Evolutionary conservation across 2,329 filamentous ascomycete genomes (phyloP).

Genomic region (Acephala macrosclerotiorum): DNA sequence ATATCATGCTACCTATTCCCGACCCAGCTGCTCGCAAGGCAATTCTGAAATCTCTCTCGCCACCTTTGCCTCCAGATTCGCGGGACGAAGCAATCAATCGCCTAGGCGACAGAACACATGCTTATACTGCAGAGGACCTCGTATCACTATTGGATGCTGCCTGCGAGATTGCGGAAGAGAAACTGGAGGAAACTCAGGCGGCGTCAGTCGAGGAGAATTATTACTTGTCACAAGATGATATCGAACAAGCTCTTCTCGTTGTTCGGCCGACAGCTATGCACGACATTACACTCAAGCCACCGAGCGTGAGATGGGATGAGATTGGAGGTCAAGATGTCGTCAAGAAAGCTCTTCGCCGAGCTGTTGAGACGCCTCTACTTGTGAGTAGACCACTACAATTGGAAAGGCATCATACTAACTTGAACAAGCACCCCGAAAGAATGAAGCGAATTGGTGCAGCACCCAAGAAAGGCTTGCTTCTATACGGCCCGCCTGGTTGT

Average conservation of each 20-base stretch:
- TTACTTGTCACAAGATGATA: conserved; percentile 55
- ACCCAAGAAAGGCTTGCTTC: conserved; percentile 81
- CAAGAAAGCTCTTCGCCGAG: conserved; percentile 66
- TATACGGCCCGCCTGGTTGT: conserved; percentile 93
- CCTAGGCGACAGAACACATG: conserved; percentile 81
- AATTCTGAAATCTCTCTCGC: conserved; percentile 67
- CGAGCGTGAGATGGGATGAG: conserved; percentile 84
- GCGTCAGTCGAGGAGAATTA: conserved; percentile 14
- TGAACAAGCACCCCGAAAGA: conserved; percentile 53
- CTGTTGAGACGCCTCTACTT: conserved; percentile 41
- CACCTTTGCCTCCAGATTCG: conserved; percentile 54
- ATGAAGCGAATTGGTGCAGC: conserved; percentile 59
- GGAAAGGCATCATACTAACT: conserved; percentile 11
- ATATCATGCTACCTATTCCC: conserved; percentile 80
- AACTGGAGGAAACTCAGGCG: conserved; percentile 16
- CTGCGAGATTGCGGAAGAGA: conserved; percentile 46
- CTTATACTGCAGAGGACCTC: conserved; percentile 84
- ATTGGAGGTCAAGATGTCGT: conserved; percentile 85
- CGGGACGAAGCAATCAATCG: conserved; percentile 61
- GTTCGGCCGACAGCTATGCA: conserved; percentile 88
- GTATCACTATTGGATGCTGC: conserved; percentile 67
- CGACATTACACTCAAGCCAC: conserved; percentile 87
- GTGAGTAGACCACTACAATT: conserved; percentile 30
- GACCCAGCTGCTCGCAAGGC: conserved; percentile 73
- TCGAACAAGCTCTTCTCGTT: conserved; percentile 69